Percentiles rank a stretch among this genome's conserved stretches.
phyloP scores from a whole-genome alignment of 108 stramenopile genomes.

The Skeletonema grethae region DNA sequence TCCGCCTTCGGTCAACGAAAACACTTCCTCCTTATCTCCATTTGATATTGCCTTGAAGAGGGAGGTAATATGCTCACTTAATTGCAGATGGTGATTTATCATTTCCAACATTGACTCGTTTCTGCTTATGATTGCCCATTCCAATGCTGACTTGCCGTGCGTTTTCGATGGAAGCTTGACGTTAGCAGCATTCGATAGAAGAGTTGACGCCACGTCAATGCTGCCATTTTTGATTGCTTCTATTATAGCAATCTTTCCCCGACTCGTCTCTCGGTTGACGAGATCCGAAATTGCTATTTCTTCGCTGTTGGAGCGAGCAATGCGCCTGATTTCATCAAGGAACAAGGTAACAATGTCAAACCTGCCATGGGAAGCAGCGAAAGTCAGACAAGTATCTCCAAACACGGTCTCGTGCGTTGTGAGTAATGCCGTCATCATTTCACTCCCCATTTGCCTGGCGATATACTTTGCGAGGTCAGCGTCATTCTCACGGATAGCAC shows the following conservation, averaged over 20 bases:
- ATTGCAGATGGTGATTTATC: slow-evolving; percentile 5
- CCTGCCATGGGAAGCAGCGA: slow-evolving; percentile 22
- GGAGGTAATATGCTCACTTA: not conserved
- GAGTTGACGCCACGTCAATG: slow-evolving; percentile 6
- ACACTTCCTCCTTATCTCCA: slow-evolving; percentile 10
- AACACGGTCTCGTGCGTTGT: slow-evolving; percentile 27
- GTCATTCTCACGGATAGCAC: slow-evolving; percentile 27
- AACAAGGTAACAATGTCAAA: slow-evolving; percentile 17
- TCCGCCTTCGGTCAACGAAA: slow-evolving; percentile 15
- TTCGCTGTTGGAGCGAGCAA: not conserved
- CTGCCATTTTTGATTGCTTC: slow-evolving; percentile 36
- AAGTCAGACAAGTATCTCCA: slow-evolving; percentile 44
- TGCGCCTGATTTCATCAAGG: slow-evolving; percentile 4
- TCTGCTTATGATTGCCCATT: slow-evolving; percentile 25
- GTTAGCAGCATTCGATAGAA: slow-evolving; percentile 12
- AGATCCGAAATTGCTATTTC: slow-evolving; percentile 29
- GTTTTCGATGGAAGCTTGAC: slow-evolving; percentile 18
- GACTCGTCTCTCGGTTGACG: slow-evolving; percentile 31
- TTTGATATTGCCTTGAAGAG: slow-evolving; percentile 35
- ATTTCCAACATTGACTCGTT: slow-evolving; percentile 7
- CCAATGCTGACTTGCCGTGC: slow-evolving; percentile 26
- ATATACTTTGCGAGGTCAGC: slow-evolving; percentile 14
- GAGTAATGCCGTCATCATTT: not conserved
- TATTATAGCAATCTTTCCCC: slow-evolving; percentile 36
- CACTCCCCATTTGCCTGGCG: not conserved